Evolutionary conservation across 2,329 filamentous ascomycete species (phyloP), one percentile per base, ranked within the genome.

Genomic region (Coleophoma cylindrospora): DNA sequence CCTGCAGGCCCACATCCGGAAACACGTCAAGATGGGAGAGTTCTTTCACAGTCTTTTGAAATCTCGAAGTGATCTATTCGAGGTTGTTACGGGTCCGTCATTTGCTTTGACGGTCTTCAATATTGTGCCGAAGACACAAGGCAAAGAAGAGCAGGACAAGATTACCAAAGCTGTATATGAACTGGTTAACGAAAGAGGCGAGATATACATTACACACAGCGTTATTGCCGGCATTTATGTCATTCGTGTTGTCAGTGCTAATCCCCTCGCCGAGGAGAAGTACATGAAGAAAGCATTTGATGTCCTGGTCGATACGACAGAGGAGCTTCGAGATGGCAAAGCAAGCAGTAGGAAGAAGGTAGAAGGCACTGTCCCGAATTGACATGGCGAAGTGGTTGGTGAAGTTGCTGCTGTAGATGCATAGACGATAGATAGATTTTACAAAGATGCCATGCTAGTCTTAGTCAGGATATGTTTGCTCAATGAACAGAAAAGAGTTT

Each of bases 91-190:
- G 0, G 79, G 79, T 3, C 89, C 92, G 0, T 76, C 75, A 0
- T 96, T 95, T 62, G 89, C 83, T 1, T 75, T 97, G 47, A 87
- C 89, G 0, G 89, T 91, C 1, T 82, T 96, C 57, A 79, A 82
- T 2, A 70, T 91, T 14, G 77, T 76, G 44, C 75, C 74, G 3
- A 68, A 65, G 8, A 52, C 45, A 7, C 51, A 55, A 27, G 62
- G 63, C 22, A 50, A 51, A n/a, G 76, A 81, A 49, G 74, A 78
- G 52, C 76, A 80, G 12, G 90, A 94, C 58, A 71, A 69, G 17
- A 63, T 87, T 11, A 95, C 91, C 1, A 86, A 86, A 67, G 75
- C 77, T 49, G 80, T 95, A 12, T 92, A 89, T 60, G 87, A 94
- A 61, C 67, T 74, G 21, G 78, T 96, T 27, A 92, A 95, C 60